phyloP scores from a whole-genome alignment of 164 flowering plant species.

The Pachysandra terminalis region DNA sequence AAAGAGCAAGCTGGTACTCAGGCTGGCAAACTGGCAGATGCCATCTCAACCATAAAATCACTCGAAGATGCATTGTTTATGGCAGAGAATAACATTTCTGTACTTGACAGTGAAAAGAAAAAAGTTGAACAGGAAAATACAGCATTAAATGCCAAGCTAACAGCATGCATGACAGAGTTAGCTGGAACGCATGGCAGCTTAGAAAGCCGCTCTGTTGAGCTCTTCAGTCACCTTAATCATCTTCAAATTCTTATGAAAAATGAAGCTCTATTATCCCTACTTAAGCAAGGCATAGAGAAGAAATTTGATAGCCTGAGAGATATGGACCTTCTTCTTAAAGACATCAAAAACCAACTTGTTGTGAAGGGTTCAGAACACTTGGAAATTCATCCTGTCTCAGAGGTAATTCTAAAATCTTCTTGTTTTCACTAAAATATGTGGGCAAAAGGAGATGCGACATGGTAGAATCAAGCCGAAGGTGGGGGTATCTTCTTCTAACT shows the following conservation, averaged over 20 bases:
- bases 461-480: too few relatives aligned
- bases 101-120: conserved; percentile 39
- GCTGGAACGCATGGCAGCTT: conserved; percentile 57
- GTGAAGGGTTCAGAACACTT: conserved; percentile 23
- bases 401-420: conserved; percentile 35
- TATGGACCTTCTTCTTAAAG: conserved; percentile 45
- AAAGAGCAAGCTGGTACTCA: conserved; percentile 44
- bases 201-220: conserved; percentile 54
- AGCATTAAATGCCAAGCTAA: conserved; percentile 20
- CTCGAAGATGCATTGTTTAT: conserved; percentile 45
- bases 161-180: conserved; percentile 43
- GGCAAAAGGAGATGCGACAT: too few relatives aligned
- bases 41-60: conserved; percentile 39
- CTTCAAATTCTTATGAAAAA: conserved; percentile 53
- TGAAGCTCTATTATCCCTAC: conserved; percentile 30
- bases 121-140: conserved; percentile 36
- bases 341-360: conserved; percentile 29
- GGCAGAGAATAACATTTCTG: conserved; percentile 44
- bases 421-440: too few relatives aligned
- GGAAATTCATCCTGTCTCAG: conserved; percentile 22
- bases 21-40: conserved; percentile 39
- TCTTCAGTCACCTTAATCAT: conserved; percentile 43
- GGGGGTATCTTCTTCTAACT: too few relatives aligned
- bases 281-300: conserved; percentile 40
- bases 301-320: conserved; percentile 51